A percentile compares a stretch with the other conserved stretches of the same genome.
These are phyloP conservation scores for Nemania serpens DNA, from an alignment of 2,329 filamentous ascomycete species.

Conservation along the genomic window DNA sequence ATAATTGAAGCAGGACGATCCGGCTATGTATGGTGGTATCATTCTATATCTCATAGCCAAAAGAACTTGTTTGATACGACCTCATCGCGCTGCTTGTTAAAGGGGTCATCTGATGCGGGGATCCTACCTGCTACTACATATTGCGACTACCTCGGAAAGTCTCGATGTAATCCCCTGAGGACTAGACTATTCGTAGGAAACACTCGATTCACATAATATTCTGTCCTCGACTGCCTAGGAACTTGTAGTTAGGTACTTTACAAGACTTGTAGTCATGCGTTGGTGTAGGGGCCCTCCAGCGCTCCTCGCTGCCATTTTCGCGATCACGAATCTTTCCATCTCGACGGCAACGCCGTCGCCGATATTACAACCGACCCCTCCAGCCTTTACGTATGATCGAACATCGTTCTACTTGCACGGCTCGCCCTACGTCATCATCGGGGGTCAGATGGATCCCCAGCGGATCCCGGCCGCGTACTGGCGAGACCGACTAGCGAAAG, in stretches of 20 bases:
- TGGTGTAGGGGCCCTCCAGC: slow-evolving; percentile 6
- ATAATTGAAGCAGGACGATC: slow-evolving; percentile 6
- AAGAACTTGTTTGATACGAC: too few relatives aligned
- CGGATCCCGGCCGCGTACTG: slow-evolving; percentile 53
- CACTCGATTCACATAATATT: too few relatives aligned
- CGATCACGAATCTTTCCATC: background rate
- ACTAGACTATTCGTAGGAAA: too few relatives aligned
- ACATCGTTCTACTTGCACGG: slow-evolving; percentile 48
- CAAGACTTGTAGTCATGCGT: slow-evolving; percentile 6
- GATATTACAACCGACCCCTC: slow-evolving; percentile 11
- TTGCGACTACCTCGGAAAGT: too few relatives aligned
- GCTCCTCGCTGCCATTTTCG: background rate
- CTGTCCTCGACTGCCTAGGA: too few relatives aligned
- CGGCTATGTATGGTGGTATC: background rate
- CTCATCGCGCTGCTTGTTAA: too few relatives aligned
- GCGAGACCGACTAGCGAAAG: slow-evolving; percentile 50
- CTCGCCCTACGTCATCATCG: slow-evolving; percentile 49
- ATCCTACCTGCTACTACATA: too few relatives aligned
- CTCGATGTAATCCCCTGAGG: too few relatives aligned
- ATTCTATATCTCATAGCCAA: too few relatives aligned
- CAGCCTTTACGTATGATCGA: slow-evolving; percentile 47
- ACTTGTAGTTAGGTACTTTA: too few relatives aligned
- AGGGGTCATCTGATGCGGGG: too few relatives aligned
- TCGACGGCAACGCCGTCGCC: slow-evolving; percentile 13
- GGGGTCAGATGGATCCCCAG: slow-evolving; percentile 57